Evolutionary conservation across 2,329 filamentous ascomycete genomes (phyloP).

Genomic region (Fusarium veterinarium): DNA sequence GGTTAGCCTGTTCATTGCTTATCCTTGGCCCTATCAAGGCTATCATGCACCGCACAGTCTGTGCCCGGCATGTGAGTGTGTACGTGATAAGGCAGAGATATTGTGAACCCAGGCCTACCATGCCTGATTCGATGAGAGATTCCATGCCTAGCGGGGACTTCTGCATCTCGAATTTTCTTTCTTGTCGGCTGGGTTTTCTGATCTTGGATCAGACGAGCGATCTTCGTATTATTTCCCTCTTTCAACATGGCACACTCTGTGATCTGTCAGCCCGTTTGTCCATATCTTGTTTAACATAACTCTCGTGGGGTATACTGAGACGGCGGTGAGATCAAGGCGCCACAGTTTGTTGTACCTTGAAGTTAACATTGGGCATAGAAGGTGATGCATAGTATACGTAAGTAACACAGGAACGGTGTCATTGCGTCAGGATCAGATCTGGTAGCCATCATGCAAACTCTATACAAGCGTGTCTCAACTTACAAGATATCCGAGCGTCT

Average conservation of each 20-base stretch:
- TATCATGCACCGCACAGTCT: constrained; percentile 11
- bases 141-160: neutral
- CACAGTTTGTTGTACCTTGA: neutral
- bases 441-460: neutral
- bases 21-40: constrained; percentile 12
- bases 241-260: neutral
- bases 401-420: neutral
- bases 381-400: neutral
- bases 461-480: neutral
- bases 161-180: constrained; percentile 2
- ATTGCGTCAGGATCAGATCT: neutral
- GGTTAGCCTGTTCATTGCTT: constrained; percentile 9
- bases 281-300: neutral
- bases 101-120: constrained; percentile 14
- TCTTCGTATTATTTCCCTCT: constrained; percentile 8
- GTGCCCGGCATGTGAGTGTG: constrained; percentile 14
- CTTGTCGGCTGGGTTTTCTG: neutral
- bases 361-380: neutral
- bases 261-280: neutral
- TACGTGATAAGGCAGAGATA: constrained; percentile 34
- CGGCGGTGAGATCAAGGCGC: constrained; percentile 18
- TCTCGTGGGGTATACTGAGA: constrained; percentile 8
- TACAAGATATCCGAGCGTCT: neutral
- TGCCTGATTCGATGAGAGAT: constrained; percentile 15
- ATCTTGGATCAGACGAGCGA: constrained; percentile 1